Evolutionary conservation across 306 rosid genomes (phyloP), one percentile per base, ranked within the genome.

Genomic region (Astragalus glycyphyllos): DNA sequence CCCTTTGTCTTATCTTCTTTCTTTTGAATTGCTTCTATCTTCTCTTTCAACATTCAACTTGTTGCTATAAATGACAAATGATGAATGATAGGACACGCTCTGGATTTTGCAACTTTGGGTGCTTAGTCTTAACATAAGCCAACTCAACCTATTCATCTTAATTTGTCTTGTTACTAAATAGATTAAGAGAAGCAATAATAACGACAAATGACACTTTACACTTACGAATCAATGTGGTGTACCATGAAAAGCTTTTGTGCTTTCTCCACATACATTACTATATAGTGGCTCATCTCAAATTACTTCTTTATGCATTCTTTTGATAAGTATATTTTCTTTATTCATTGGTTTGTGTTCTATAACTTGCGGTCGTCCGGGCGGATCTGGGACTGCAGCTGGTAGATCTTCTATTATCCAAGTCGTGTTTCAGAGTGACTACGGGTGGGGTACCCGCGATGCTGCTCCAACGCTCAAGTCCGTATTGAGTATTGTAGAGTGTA

Each of bases 201-300:
- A 63, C 7, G 70, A 77, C 68, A 63, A 77, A 60, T 37, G 31
- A 15, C 45, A 65, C 37, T 69, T 76, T 76, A 60, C 38, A 10
- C 12, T 57, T 70, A n/a, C 11, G 10, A 7, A 50, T 41, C 53
- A 46, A 15, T 55, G 15, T 62, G 32, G 62, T 62, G 40, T 51
- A 34, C 48, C 70, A 69, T 37, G 31, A 47, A 58, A 47, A 80
- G 50, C 4, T 60, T 59, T 65, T 8, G 9, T 76, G 75, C 60
- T 59, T 59, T 59, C 29, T 59, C 47, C 45, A 59, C 47, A 35
- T 26, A 44, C 65, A 20, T 35, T 58, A 6, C 13, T 31, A 17
- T n/a, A 12, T 58, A n/a, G 64, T 32, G 20, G 13, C 13, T 23
- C 59, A 20, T 54, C 23, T 11, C 59, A 10, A 4, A 50, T 6